Evolutionary conservation across 805 yeast species (phyloP).

Genomic region (Torulaspora microellipsoides): DNA sequence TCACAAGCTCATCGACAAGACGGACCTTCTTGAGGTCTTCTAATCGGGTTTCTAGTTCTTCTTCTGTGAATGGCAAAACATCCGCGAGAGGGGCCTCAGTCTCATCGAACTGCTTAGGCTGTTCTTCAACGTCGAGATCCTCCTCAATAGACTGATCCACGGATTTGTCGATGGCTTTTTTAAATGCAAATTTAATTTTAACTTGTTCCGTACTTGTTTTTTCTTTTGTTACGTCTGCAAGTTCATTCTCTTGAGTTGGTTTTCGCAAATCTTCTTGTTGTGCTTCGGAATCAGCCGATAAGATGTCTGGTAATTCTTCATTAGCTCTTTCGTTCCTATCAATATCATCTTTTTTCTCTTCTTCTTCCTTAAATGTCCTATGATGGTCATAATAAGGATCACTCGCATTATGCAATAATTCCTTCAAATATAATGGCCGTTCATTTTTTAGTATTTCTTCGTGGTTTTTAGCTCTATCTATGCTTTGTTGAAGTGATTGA

Average conservation of each 20-base stretch:
- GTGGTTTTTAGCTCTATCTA: constrained; percentile 17
- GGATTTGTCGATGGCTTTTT: constrained; percentile 21
- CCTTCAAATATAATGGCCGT: constrained; percentile 22
- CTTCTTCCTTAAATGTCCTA: constrained; percentile 24
- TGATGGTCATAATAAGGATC: constrained; percentile 29
- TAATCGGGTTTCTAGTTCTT: constrained; percentile 18
- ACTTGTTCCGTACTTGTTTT: constrained; percentile 9
- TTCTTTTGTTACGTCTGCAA: not conserved
- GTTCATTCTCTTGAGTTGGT: not conserved
- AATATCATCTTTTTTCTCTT: constrained; percentile 15
- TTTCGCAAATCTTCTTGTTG: not conserved
- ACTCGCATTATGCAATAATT: constrained; percentile 19
- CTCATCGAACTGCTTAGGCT: not conserved
- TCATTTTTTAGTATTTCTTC: constrained; percentile 14
- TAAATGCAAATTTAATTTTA: constrained; percentile 28
- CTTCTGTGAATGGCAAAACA: constrained; percentile 12
- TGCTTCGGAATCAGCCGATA: not conserved
- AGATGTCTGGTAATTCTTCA: not conserved
- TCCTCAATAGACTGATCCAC: constrained; percentile 1
- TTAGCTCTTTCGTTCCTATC: constrained; percentile 14
- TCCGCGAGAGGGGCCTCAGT: constrained; percentile 5
- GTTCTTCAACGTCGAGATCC: not conserved
- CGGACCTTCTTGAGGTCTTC: constrained; percentile 16
- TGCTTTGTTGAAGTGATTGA: constrained; percentile 10
- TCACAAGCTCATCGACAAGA: constrained; percentile 29